Evolutionary conservation across 345 rosid genomes (phyloP).

Genomic region (Pistacia vera): DNA sequence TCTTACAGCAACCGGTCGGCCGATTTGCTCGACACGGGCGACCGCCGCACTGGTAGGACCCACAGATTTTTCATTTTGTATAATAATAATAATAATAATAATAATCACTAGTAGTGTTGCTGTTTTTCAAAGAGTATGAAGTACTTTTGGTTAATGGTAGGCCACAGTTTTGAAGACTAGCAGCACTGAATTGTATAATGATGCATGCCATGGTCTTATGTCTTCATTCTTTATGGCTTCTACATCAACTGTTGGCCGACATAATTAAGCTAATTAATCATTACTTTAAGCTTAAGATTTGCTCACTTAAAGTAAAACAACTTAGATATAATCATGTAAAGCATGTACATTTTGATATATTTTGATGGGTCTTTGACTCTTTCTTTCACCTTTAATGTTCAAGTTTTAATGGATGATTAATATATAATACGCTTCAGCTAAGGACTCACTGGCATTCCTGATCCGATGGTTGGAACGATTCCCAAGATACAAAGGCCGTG

Average conservation of each 20-base stretch:
- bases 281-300: neutral
- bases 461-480: constrained; percentile 77
- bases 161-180: constrained; percentile 19
- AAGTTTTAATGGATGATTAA: neutral
- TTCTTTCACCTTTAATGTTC: constrained; percentile 9
- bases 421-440: constrained; percentile 46
- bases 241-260: neutral
- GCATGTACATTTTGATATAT: neutral
- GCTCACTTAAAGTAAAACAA: neutral
- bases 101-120: neutral
- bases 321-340: neutral
- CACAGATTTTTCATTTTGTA: neutral
- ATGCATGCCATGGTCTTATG: neutral
- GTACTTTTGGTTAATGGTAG: neutral
- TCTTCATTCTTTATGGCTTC: neutral
- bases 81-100: neutral
- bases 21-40: constrained; percentile 82
- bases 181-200: constrained; percentile 5
- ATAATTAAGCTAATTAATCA: constrained; percentile 13
- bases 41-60: constrained; percentile 71
- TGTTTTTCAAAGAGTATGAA: neutral
- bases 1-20: constrained; percentile 89
- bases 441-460: constrained; percentile 80
- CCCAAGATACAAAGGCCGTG: constrained; percentile 76
- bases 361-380: constrained; percentile 6